Percentiles rank a stretch among this genome's conserved stretches.
These are phyloP conservation scores for Melampsora americana DNA, from an alignment of 1,284 basidiomycete genomes.

Conservation along the genomic window DNA sequence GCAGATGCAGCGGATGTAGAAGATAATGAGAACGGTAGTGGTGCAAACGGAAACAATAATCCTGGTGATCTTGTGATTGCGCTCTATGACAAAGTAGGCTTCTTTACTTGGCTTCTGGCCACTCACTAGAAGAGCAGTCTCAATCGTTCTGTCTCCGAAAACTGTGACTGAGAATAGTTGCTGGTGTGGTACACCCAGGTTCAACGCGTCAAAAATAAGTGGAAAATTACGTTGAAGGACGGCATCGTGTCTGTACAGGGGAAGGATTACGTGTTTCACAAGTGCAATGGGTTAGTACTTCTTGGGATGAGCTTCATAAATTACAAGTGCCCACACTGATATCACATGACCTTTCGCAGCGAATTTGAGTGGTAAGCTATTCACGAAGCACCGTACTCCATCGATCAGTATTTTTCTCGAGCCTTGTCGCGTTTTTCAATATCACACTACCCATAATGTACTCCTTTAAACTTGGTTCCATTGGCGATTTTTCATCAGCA, in stretches of 20 bases:
- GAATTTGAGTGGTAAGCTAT: conserved; percentile 12
- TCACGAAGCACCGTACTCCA: neutral
- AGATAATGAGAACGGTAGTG: conserved; percentile 61
- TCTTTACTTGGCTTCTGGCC: conserved; percentile 13
- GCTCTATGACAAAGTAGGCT: conserved; percentile 89
- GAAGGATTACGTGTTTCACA: conserved; percentile 93
- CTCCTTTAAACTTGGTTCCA: neutral
- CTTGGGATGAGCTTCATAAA: neutral
- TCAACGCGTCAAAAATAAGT: conserved; percentile 97
- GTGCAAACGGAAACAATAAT: conserved; percentile 57
- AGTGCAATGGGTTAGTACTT: conserved; percentile 64
- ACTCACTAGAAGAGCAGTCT: neutral
- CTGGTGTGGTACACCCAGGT: conserved; percentile 61
- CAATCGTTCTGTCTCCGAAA: neutral
- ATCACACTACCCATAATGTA: neutral
- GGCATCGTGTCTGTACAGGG: conserved; percentile 97
- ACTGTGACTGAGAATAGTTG: neutral
- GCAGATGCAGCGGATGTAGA: conserved; percentile 69
- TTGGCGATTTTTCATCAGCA: neutral
- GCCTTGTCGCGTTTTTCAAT: neutral
- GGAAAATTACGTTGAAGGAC: conserved; percentile 99
- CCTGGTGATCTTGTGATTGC: conserved; percentile 90
- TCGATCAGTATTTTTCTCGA: neutral
- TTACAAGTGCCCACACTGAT: neutral
- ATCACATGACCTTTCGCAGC: neutral